phyloP scores from a whole-genome alignment of 148 eudicot genomes.

The Chenopodium berlandieri region DNA sequence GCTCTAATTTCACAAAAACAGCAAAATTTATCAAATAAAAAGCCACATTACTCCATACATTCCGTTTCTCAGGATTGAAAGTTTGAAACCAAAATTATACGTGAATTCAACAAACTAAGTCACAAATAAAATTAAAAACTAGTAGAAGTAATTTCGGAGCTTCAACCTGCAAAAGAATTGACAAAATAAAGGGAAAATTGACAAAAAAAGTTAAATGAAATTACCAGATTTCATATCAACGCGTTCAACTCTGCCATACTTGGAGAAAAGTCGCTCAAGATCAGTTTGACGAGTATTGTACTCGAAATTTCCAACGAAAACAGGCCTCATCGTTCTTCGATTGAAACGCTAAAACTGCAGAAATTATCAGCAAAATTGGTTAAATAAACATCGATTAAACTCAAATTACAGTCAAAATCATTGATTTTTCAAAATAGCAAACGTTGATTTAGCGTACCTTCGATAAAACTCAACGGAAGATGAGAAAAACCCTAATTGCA shows the following conservation, averaged over 20 bases:
- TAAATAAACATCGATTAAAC: background rate
- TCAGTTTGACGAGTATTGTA: slow-evolving; percentile 79
- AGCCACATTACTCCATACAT: too few species aligned
- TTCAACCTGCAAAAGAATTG: background rate
- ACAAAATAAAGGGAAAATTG: background rate
- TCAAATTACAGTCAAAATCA: background rate
- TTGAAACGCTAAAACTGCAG: background rate
- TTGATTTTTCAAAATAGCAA: too few species aligned
- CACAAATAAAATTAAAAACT: background rate
- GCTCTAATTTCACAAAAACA: background rate
- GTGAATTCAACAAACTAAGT: background rate
- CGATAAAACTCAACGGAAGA: background rate
- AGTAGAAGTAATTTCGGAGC: background rate
- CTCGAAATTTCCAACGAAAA: slow-evolving; percentile 85
- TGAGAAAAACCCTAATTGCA: slow-evolving; percentile 21
- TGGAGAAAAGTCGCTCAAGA: slow-evolving; percentile 73
- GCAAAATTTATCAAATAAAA: background rate
- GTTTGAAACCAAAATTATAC: background rate
- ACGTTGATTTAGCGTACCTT: slow-evolving; percentile 1
- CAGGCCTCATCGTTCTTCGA: slow-evolving; percentile 37
- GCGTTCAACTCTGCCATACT: slow-evolving; percentile 81
- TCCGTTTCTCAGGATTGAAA: background rate
- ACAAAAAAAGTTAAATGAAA: background rate
- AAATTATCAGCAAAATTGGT: background rate
- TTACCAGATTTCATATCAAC: slow-evolving; percentile 95